Conservation (phyloP, 495 filamentous ascomycete species). For the Jackrogersella multiformis region DNA sequence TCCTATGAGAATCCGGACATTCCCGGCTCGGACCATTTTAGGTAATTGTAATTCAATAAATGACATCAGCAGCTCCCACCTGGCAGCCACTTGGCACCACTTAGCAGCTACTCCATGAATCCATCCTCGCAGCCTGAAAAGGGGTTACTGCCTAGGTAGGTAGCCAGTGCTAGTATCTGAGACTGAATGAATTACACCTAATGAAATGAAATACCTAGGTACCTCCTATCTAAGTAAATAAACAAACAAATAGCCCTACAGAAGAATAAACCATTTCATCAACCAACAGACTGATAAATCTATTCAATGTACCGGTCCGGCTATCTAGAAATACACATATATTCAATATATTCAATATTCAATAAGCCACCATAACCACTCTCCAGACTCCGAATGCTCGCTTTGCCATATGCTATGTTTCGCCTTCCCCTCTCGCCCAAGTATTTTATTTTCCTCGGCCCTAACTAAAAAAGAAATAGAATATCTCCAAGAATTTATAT, state of each 20-base stretch:
- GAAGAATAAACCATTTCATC: not conserved
- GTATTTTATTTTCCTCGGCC: constrained; percentile 8
- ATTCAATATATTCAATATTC: too few relatives aligned
- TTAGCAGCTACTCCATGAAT: not conserved
- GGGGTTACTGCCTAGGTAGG: too few relatives aligned
- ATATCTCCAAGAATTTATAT: constrained; percentile 15
- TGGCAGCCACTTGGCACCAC: not conserved
- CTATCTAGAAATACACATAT: constrained; percentile 33
- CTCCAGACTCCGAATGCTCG: constrained; percentile 37
- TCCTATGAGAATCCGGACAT: constrained; percentile 12
- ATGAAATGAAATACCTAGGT: too few relatives aligned
- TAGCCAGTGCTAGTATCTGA: too few relatives aligned
- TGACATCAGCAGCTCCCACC: constrained; percentile 5
- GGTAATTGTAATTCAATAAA: not conserved
- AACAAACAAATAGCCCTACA: not conserved
- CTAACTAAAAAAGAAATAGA: constrained; percentile 1
- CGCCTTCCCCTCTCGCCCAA: not conserved
- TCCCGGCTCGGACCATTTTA: constrained; percentile 10
- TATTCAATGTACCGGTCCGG: constrained; percentile 23
- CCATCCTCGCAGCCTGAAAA: too few relatives aligned
- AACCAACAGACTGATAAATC: not conserved
- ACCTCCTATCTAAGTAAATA: not conserved
- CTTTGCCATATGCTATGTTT: constrained; percentile 39
- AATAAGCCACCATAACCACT: constrained; percentile 9
- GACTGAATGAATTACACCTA: not conserved